phyloP scores from a whole-genome alignment of 176 grass and related monocot genomes.

The Pontederia paniculata region DNA sequence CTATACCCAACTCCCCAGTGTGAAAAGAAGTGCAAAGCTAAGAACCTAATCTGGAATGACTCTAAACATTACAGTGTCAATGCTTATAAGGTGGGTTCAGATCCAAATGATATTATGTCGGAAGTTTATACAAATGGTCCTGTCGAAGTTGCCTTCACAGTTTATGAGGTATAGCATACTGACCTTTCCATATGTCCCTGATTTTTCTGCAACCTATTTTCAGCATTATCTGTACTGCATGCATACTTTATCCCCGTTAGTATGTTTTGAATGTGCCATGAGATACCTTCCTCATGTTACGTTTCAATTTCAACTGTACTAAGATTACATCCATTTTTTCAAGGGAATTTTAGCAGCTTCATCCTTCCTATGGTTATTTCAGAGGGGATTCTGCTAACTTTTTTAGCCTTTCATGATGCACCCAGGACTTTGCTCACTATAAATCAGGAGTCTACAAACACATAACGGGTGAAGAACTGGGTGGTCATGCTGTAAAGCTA shows the following conservation, averaged over 20 bases:
- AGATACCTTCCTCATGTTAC: too few species aligned
- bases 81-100: constrained; percentile 52
- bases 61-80: constrained; percentile 64
- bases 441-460: constrained; percentile 97
- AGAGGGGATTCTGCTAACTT: too few species aligned
- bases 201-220: neutral
- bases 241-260: too few species aligned
- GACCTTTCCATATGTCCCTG: neutral
- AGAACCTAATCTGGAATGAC: constrained; percentile 66
- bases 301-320: too few species aligned
- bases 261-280: too few species aligned
- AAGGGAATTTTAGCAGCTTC: too few species aligned
- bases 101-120: constrained; percentile 71
- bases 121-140: constrained; percentile 79
- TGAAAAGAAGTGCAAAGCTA: constrained; percentile 75
- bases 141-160: constrained; percentile 75
- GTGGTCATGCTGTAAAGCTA: constrained; percentile 84
- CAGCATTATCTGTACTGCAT: too few species aligned
- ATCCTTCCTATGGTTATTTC: neutral
- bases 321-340: too few species aligned
- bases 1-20: constrained; percentile 60
- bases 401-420: constrained; percentile 8
- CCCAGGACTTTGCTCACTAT: constrained; percentile 96
- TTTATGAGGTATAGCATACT: constrained; percentile 58
- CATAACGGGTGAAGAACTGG: constrained; percentile 58